Percentiles rank a stretch among this genome's conserved stretches.
Evolutionary conservation across 2,329 filamentous ascomycete species (phyloP).

Genomic region (Trichoderma asperellum): DNA sequence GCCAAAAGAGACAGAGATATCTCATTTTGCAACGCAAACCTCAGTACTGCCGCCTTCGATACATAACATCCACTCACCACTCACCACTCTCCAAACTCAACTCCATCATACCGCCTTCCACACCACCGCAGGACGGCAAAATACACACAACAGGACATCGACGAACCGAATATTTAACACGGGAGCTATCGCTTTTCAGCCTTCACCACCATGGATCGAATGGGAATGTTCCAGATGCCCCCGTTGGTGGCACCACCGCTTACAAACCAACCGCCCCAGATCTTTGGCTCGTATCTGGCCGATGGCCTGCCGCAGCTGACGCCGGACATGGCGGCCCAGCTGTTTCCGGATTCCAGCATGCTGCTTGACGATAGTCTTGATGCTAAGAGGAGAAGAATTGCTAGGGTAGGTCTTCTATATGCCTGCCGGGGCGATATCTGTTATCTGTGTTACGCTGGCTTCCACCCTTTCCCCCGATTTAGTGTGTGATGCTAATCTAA

Average conservation of each 20-base stretch:
- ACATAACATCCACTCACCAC: not conserved
- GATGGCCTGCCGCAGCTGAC: constrained; percentile 64
- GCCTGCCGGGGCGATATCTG: not conserved
- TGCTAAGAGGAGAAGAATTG: constrained; percentile 85
- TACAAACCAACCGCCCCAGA: constrained; percentile 69
- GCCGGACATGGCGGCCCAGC: constrained; percentile 61
- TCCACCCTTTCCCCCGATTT: not conserved
- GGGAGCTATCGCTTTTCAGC: not conserved
- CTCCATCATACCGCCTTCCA: not conserved
- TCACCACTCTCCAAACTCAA: not conserved
- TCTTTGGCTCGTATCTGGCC: constrained; percentile 66
- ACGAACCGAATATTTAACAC: not conserved
- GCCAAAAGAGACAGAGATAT: not conserved
- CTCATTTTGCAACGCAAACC: not conserved
- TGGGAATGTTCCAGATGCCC: constrained; percentile 61
- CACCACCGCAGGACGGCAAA: not conserved
- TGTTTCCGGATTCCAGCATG: constrained; percentile 61
- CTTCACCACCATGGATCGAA: constrained; percentile 46
- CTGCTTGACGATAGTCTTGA: constrained; percentile 72
- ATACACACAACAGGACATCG: not conserved
- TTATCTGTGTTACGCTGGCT: not conserved
- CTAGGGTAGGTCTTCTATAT: constrained; percentile 64
- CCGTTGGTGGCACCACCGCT: constrained; percentile 59
- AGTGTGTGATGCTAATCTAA: not conserved
- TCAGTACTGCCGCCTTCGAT: not conserved